Base-by-base conservation (phyloP, 805 yeast species). In the Cyberlindnera bimundalis region DNA sequence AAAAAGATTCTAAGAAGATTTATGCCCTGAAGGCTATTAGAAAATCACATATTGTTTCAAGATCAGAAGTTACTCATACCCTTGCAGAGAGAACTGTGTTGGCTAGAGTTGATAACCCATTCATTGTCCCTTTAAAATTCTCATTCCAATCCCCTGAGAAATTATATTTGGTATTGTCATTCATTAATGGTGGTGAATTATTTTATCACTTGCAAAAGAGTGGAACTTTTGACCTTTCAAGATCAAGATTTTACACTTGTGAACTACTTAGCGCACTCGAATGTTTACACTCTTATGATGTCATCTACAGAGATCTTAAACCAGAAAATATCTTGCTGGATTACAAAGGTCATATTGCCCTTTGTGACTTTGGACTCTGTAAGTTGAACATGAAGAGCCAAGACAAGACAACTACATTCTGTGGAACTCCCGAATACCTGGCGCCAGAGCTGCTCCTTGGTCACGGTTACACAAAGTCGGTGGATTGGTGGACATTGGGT, bases 401-500 rank as follows among this genome's bases (percentile, higher is more conserved):
- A 46, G 96, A 89, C 55, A 85, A 85, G 63, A 82, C 88, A 1
- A 84, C 83, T 55, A 93, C 99, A 0, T 93, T 93, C 61, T 93
- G 99, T 65, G 99, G 99, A 29, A 93, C 99, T 0, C 98, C 98
- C 1, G 98, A 93, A 64, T 93, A 93, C 63, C 71, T 93, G 51
- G 96, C 98, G 1, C 99, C 99, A 1, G 99, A 93, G 64, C 70
- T 93, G 52, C 68, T 93, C 35, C 69, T 89, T 53, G 93, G 95
- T 35, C 89, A 86, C 60, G 98, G 98, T 2, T 93, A 93, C 64
- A 89, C 98, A 2, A 81, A 96, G 61, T 84, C 84, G 9, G 98
- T 93, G 17, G 99, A 93, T 64, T 93, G 96, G 91, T 93, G 99
- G 99, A 93, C 99, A 1, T 70, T 93, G 53, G 99, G 99, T 30